These are phyloP conservation scores for Suhomyces anneliseae DNA, from an alignment of 1,139 yeast species.

Conservation along the genomic window DNA sequence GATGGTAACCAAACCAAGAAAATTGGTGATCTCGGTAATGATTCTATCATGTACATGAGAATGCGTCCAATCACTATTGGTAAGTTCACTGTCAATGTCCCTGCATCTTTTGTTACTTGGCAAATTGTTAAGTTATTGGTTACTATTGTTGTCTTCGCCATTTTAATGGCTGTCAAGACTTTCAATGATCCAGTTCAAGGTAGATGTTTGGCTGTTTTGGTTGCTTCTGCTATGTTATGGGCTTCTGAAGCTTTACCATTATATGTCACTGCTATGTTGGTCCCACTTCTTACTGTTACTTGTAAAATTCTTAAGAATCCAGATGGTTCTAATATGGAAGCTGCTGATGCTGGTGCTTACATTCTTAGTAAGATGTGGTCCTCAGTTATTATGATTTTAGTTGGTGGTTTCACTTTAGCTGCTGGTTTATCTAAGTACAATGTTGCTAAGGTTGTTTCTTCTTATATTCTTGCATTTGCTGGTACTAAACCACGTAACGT, in stretches of 20 bases:
- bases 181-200: constrained; percentile 65
- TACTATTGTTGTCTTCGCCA: constrained; percentile 45
- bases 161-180: constrained; percentile 57
- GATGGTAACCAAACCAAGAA: constrained; percentile 29
- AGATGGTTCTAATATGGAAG: constrained; percentile 52
- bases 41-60: constrained; percentile 26
- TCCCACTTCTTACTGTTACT: constrained; percentile 77
- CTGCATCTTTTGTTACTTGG: constrained; percentile 31
- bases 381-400: constrained; percentile 79
- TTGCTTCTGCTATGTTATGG: constrained; percentile 82
- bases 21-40: constrained; percentile 35
- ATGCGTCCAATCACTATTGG: constrained; percentile 14
- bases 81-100: constrained; percentile 20
- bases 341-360: constrained; percentile 70
- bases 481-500: constrained; percentile 84
- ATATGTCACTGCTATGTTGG: constrained; percentile 76
- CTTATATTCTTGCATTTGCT: constrained; percentile 74
- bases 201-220: constrained; percentile 79
- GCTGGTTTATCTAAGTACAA: constrained; percentile 91
- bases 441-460: constrained; percentile 81
- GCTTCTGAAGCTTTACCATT: constrained; percentile 92
- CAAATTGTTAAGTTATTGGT: constrained; percentile 46
- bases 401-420: constrained; percentile 93
- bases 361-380: constrained; percentile 92
- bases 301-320: constrained; percentile 66